Conservation (phyloP, 208 protist species). For the Spongospora subterranea region DNA sequence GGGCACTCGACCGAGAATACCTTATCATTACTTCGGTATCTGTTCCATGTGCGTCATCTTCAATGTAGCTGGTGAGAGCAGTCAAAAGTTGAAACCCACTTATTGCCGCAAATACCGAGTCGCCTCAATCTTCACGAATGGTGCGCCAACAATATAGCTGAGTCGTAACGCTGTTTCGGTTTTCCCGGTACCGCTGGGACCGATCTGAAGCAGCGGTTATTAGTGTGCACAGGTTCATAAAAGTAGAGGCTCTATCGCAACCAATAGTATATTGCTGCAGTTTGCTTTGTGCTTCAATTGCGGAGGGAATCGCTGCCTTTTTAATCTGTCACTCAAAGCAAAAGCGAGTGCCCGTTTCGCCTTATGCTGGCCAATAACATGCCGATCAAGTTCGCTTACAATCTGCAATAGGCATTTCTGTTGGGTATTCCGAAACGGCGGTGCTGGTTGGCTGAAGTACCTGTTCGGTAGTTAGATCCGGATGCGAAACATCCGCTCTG, state of each 20-base stretch:
- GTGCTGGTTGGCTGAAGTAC: no score
- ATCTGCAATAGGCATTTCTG: constrained; percentile 48
- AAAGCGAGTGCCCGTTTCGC: constrained; percentile 54
- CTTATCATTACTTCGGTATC: constrained; percentile 95
- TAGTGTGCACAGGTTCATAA: no score
- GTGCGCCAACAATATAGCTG: constrained; percentile 32
- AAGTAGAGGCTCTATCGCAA: no score
- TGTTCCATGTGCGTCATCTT: constrained; percentile 93
- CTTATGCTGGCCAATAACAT: constrained; percentile 57
- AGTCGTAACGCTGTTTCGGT: constrained; percentile 62
- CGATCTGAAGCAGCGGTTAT: constrained; percentile 15
- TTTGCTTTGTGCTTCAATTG: constrained; percentile 6
- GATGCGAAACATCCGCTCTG: no score
- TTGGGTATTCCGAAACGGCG: no score
- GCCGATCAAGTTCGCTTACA: constrained; percentile 48
- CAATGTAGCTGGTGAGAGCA: no score
- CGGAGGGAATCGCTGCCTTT: constrained; percentile 17
- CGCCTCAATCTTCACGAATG: constrained; percentile 59
- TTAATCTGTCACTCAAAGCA: constrained; percentile 46
- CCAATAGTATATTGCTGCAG: neutral
- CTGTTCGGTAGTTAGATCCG: no score
- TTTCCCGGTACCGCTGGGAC: constrained; percentile 49
- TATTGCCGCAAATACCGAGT: no score
- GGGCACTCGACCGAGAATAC: neutral
- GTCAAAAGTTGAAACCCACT: no score